Base-by-base conservation (phyloP, 2,329 filamentous ascomycete species). In the Graphiopsis chlorocephala region DNA sequence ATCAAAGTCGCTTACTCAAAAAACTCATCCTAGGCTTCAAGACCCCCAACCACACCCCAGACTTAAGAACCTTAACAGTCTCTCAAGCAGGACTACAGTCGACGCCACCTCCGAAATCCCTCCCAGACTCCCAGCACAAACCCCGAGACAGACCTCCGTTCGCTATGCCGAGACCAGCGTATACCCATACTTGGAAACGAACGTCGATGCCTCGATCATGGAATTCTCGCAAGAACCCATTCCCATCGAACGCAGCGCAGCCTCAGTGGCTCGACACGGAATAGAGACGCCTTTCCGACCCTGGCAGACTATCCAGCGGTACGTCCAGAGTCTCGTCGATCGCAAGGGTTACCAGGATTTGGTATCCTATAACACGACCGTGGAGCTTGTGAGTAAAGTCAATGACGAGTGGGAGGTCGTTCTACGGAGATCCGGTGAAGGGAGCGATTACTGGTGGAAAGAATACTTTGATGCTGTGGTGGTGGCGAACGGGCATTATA, bases 161-260 rank as follows among this genome's bases (percentile, higher is more conserved):
- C 82, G 85, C 2, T 87, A 84, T 69, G 75, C 79, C 14, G 85
- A 88, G 65, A 85, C 86, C 0, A 84, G 84, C 0, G 80, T 89
- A 20, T 89, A 89, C 68, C 84, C 85, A 0, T 83, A 84, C 23
- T 76, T 90, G n/a, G 85, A 90, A 71, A 90, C 86, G 2, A 90
- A 90, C 67, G 84, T 90, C 50, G 82, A 85, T 67, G 78, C 79
- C 6, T 71, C 81, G 1, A 79, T 85, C 0, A 90, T 90, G 88
- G 79, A 82, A 17, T 90, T 85, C 72, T 83, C 81, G 0, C 80
- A 85, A 66, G 85, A 88, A 62, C 77, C 80, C 0, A 85, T 88
- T 15, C 81, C 85, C 0, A 72, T 73, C 0, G 73, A 79, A 50
- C 73, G 77, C 28, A 80, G 78, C 15, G 69, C 80, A 50, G 73